Evolutionary conservation across 2,329 filamentous ascomycete genomes (phyloP).

Genomic region (Colletotrichum sp.): DNA sequence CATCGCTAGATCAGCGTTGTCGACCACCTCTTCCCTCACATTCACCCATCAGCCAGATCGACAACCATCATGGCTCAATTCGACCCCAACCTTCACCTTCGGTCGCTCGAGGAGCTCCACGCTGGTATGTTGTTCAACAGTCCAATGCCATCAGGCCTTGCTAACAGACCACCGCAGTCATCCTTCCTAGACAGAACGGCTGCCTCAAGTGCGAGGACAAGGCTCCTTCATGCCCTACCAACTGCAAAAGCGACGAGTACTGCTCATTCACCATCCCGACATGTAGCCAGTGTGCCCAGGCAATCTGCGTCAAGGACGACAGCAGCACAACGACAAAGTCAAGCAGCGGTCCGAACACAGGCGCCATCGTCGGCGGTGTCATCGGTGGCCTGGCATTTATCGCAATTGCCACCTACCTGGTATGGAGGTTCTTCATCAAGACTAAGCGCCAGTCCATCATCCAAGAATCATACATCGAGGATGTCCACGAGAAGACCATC

Average conservation of each 20-base stretch:
- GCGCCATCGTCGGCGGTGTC: constrained; percentile 91
- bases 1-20: constrained; percentile 6
- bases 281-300: constrained; percentile 53
- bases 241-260: constrained; percentile 43
- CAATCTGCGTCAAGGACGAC: constrained; percentile 47
- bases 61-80: constrained; percentile 11
- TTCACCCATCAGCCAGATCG: neutral
- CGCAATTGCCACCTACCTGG: constrained; percentile 75
- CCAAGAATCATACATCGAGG: constrained; percentile 61
- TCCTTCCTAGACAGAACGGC: constrained; percentile 44
- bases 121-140: constrained; percentile 9
- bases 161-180: constrained; percentile 17
- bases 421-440: constrained; percentile 90
- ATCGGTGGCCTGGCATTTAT: constrained; percentile 82
- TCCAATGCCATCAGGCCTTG: neutral
- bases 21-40: neutral
- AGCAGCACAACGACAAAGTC: constrained; percentile 18
- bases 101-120: constrained; percentile 19
- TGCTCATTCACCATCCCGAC: constrained; percentile 53
- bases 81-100: constrained; percentile 21
- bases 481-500: constrained; percentile 62
- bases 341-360: constrained; percentile 64
- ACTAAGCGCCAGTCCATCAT: constrained; percentile 69
- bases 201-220: constrained; percentile 53
- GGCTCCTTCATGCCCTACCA: constrained; percentile 47